Percentiles rank a stretch among this genome's conserved stretches.
These are phyloP conservation scores for Podospora fimiseda DNA, from an alignment of 495 filamentous ascomycete genomes.

Conservation along the genomic window DNA sequence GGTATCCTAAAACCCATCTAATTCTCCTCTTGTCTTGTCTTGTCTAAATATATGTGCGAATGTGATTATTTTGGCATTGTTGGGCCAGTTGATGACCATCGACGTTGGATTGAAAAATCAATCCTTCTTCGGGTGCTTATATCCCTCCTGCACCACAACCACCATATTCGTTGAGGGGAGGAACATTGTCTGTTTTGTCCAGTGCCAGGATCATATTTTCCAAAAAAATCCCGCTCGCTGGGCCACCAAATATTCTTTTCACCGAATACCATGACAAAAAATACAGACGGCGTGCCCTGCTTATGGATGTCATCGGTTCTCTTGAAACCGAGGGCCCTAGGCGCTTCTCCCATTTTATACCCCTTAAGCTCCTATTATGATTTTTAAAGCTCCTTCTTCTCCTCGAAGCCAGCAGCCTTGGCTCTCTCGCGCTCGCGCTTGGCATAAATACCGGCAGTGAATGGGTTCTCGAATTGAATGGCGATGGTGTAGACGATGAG, in stretches of 20 bases:
- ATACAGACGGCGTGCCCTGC: conserved; percentile 8
- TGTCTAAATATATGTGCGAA: too few relatives aligned
- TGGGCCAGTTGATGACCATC: conserved; percentile 28
- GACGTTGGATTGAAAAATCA: conserved; percentile 9
- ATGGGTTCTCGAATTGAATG: conserved; percentile 91
- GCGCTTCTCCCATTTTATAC: conserved; percentile 13
- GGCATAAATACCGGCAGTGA: conserved; percentile 87
- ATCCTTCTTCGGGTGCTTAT: conserved; percentile 16
- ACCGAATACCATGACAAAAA: neutral
- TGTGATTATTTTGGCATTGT: conserved; percentile 11
- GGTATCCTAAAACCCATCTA: too few relatives aligned
- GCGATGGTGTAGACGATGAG: conserved; percentile 75
- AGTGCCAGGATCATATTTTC: conserved; percentile 8
- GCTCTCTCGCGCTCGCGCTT: conserved; percentile 64
- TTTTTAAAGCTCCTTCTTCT: conserved; percentile 42
- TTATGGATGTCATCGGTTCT: neutral
- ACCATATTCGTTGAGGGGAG: conserved; percentile 22
- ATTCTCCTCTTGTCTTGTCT: too few relatives aligned
- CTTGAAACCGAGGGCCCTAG: conserved; percentile 5
- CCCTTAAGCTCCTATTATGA: conserved; percentile 1
- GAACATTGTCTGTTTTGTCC: conserved; percentile 8
- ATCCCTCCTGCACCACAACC: conserved; percentile 19
- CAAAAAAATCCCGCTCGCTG: conserved; percentile 5
- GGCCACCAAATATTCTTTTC: neutral
- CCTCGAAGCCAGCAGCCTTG: conserved; percentile 22